Conservation (phyloP, 345 rosid genomes). For the Firmiana major region DNA sequence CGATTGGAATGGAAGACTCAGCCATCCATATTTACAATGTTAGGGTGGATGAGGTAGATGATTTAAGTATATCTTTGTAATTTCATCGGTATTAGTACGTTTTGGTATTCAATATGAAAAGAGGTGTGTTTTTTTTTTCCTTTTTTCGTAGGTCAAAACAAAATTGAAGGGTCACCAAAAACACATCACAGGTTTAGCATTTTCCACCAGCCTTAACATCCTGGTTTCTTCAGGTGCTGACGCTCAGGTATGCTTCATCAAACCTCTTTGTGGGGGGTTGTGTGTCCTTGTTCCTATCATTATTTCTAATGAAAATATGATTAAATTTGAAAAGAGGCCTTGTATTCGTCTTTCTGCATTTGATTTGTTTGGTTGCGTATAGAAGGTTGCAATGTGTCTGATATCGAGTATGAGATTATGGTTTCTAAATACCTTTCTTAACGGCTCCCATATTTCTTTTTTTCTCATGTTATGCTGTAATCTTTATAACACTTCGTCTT, state of each 20-base stretch:
- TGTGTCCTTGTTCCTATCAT: background rate
- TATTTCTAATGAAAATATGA: background rate
- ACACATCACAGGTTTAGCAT: constrained; percentile 74
- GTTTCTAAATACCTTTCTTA: background rate
- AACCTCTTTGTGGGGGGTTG: background rate
- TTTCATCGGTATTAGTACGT: background rate
- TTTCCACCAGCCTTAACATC: constrained; percentile 50
- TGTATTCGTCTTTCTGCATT: background rate
- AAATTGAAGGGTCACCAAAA: constrained; percentile 76
- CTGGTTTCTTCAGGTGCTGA: constrained; percentile 88
- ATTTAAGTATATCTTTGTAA: constrained; percentile 1
- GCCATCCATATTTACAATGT: constrained; percentile 53
- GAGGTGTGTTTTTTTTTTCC: constrained; percentile 6
- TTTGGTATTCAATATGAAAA: background rate
- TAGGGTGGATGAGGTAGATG: constrained; percentile 50
- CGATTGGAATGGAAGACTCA: constrained; percentile 57
- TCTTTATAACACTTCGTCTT: background rate
- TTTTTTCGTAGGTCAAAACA: constrained; percentile 52
- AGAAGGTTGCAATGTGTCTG: background rate
- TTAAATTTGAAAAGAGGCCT: background rate
- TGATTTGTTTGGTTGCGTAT: background rate
- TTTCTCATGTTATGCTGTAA: background rate
- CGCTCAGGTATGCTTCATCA: constrained; percentile 58
- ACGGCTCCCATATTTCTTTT: background rate
- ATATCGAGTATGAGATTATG: background rate